Evolutionary conservation across 2,329 filamentous ascomycete species (phyloP).

Genomic region (Tricladium varicosporioides): DNA sequence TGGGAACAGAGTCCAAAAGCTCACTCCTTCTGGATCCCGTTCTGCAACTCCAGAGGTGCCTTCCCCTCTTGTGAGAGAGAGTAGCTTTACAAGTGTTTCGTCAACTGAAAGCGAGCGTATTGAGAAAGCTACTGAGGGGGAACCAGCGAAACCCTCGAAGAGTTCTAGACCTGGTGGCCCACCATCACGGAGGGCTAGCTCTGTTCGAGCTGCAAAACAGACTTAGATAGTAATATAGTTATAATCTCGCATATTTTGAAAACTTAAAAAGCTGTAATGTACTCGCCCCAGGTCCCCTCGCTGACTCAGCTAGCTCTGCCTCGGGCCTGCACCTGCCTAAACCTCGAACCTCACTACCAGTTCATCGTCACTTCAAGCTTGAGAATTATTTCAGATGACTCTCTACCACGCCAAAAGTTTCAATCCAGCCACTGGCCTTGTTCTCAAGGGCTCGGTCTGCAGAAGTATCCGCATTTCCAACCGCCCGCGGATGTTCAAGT

Average conservation of each 20-base stretch:
- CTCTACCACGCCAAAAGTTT: background rate
- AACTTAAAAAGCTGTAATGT: too few species aligned
- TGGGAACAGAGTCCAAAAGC: constrained; percentile 21
- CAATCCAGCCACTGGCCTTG: background rate
- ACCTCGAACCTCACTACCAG: background rate
- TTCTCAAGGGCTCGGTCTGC: background rate
- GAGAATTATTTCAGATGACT: background rate
- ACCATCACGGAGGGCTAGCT: constrained; percentile 13
- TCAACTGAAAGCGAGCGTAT: constrained; percentile 31
- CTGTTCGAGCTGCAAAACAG: constrained; percentile 18
- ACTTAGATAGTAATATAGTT: constrained; percentile 10
- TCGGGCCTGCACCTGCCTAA: background rate
- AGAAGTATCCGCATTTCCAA: background rate
- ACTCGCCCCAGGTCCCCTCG: background rate
- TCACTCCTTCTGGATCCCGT: constrained; percentile 28
- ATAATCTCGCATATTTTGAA: background rate
- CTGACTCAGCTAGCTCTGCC: background rate
- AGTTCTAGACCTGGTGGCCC: constrained; percentile 16
- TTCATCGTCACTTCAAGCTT: background rate
- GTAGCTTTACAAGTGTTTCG: constrained; percentile 31
- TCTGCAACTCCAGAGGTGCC: constrained; percentile 31
- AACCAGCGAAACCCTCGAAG: constrained; percentile 16
- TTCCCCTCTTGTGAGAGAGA: constrained; percentile 31
- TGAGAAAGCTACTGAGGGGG: constrained; percentile 18
- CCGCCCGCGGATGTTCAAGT: background rate